Evolutionary conservation across 192 early-diverging fungal species (phyloP), one percentile per base, ranked within the genome.

Genomic region (Phlyctochytrium arcticum): DNA sequence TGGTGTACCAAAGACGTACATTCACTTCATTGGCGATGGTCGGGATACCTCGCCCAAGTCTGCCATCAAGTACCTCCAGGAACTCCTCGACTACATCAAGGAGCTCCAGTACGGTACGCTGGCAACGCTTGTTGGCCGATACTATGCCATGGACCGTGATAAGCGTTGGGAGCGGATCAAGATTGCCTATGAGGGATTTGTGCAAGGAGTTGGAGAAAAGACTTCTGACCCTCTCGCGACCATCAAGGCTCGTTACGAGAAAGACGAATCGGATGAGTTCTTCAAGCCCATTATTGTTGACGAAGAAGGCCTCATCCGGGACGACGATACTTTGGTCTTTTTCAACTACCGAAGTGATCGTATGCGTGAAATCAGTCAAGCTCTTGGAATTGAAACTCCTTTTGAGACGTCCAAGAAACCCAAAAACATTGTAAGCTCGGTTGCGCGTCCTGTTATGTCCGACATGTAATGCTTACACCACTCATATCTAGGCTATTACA

Each of bases 81-180:
- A 90, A 65, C 79, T 97, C 66, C 65, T 84, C 12, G 86, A 87
- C 36, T 75, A 76, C 57, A 77, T 83, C 21, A 74, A 29, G 54
- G 53, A 32, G 59, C 71, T 76, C 49, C 50, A 65, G 23, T 98
- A 94, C 77, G 95, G 96, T 58, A 80, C 80, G 65, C 47, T 99
- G n/a, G 95, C 96, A 12, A 94, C 92, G 31, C 87, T 98, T 53
- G 80, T 87, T 9, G 98, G 98, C 27, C 88, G 98, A 48, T 99
- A 99, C 87, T 99, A 97, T 73, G 96, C 96, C 57, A 99, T 99
- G 98, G 98, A 99, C 76, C 91, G 98, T 74, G 98, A 99, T 78
- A 99, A 99, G 88, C 89, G 98, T 60, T 99, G 98, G 98, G 98
- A 99, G 84, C 87, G 98, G 54, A 72, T 98, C 49, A 86, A 95